Evolutionary conservation across 2,329 filamentous ascomycete genomes (phyloP).

Genomic region (Fusarium decemcellulare): DNA sequence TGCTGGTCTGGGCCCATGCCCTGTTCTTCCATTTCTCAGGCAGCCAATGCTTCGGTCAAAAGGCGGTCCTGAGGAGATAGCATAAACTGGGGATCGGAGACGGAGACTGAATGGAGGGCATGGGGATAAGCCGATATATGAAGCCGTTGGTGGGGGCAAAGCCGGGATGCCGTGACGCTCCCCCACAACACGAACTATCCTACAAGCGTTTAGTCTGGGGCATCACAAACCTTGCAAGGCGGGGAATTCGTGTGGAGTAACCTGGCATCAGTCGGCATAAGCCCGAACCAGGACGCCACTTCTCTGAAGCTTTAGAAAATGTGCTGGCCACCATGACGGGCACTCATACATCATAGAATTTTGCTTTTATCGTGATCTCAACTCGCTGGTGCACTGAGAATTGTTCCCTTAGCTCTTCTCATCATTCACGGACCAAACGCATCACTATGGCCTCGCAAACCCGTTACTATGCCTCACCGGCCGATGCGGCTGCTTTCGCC

Average conservation of each 20-base stretch:
- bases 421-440: not conserved
- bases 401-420: not conserved
- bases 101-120: not conserved
- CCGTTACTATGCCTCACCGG: constrained; percentile 11
- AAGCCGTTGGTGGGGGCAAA: not conserved
- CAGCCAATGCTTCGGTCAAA: not conserved
- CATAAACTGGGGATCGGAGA: not conserved
- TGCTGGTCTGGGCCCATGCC: not conserved
- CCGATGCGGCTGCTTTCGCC: constrained; percentile 17
- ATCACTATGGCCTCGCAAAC: constrained; percentile 17
- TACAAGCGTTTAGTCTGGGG: not conserved
- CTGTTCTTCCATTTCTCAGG: not conserved
- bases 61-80: not conserved
- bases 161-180: not conserved
- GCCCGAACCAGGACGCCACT: not conserved
- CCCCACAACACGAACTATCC: not conserved
- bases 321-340: not conserved
- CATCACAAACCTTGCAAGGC: not conserved
- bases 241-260: constrained; percentile 5
- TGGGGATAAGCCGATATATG: constrained; percentile 10
- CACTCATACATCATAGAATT: not conserved
- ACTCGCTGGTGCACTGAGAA: not conserved
- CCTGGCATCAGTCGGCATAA: not conserved
- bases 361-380: not conserved
- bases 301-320: constrained; percentile 3